These are phyloP conservation scores for Barbarea vulgaris DNA, from an alignment of 345 rosid species.

Conservation along the genomic window DNA sequence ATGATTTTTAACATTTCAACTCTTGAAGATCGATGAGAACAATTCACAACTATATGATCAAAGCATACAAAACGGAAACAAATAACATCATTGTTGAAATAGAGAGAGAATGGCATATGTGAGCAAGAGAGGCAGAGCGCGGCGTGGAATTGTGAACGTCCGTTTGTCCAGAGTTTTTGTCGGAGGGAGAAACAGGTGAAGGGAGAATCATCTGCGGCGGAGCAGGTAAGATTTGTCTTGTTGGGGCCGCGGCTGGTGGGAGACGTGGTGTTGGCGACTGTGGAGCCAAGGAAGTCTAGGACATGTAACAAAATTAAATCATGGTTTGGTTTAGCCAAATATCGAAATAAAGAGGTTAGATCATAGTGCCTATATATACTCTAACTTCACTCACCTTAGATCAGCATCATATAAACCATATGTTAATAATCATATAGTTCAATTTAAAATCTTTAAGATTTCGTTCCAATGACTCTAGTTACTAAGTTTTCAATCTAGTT, in stretches of 20 bases:
- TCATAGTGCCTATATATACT: background rate
- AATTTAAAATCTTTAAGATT: background rate
- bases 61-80: conserved; percentile 30
- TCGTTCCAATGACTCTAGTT: conserved; percentile 1
- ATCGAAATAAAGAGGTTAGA: background rate
- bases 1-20: conserved; percentile 13
- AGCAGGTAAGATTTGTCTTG: conserved; percentile 38
- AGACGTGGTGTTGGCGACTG: conserved; percentile 23
- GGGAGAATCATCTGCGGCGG: conserved; percentile 41
- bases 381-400: background rate
- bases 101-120: conserved; percentile 28
- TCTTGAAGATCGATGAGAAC: background rate
- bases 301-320: background rate
- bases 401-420: background rate
- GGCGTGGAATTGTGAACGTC: conserved; percentile 41
- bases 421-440: background rate
- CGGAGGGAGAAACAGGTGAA: conserved; percentile 37
- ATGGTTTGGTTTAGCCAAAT: conserved; percentile 1
- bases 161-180: conserved; percentile 41
- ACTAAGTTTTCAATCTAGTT: background rate
- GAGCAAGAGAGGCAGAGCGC: conserved; percentile 37
- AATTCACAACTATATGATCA: conserved; percentile 11
- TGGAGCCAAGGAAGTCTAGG: conserved; percentile 27
- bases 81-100: conserved; percentile 27
- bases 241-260: conserved; percentile 37